phyloP scores from a whole-genome alignment of 345 rosid genomes.

The Noccaea caerulescens region DNA sequence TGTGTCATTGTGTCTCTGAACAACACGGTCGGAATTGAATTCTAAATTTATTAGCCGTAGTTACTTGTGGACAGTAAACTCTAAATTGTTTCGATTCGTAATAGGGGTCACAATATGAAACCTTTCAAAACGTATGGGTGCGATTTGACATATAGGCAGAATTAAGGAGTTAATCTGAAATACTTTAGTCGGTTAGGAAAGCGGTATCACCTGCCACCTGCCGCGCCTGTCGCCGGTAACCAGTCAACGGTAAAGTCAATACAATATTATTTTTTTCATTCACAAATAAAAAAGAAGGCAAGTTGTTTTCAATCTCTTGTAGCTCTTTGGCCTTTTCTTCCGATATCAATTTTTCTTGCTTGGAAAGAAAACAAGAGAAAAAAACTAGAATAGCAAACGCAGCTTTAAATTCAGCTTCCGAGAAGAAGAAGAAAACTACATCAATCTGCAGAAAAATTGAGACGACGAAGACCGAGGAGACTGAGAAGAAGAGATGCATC shows the following conservation, averaged over 20 bases:
- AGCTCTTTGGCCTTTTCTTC: constrained; percentile 28
- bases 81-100: not conserved
- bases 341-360: constrained; percentile 48
- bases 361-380: constrained; percentile 48
- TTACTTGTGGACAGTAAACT: not conserved
- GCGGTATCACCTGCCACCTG: constrained; percentile 19
- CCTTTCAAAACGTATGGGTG: not conserved
- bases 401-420: constrained; percentile 35
- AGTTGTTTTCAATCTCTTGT: constrained; percentile 32
- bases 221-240: constrained; percentile 40
- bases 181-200: constrained; percentile 30
- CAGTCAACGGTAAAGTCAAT: constrained; percentile 45
- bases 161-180: not conserved
- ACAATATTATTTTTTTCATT: not conserved
- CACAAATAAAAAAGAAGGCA: constrained; percentile 5
- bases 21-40: not conserved
- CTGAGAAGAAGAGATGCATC: constrained; percentile 66
- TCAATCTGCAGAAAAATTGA: constrained; percentile 27
- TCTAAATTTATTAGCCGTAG: not conserved
- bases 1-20: not conserved
- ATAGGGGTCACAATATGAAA: not conserved
- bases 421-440: not conserved
- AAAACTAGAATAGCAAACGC: constrained; percentile 24
- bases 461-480: constrained; percentile 27
- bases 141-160: not conserved